Evolutionary conservation across 2,329 filamentous ascomycete species (phyloP).

Genomic region (Ophiostoma quercus): DNA sequence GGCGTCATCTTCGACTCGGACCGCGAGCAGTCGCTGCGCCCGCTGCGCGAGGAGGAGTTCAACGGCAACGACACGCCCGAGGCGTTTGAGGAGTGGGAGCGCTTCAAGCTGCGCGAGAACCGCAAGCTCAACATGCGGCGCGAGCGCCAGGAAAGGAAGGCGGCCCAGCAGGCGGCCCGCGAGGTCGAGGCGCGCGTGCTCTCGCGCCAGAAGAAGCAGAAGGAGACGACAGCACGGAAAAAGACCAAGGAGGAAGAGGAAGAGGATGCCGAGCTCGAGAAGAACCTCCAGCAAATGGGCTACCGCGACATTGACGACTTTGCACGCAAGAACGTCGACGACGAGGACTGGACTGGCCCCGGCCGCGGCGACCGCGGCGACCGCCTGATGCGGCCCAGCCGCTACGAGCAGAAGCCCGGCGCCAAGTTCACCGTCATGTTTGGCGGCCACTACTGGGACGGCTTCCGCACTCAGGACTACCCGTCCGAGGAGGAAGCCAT

Average conservation of each 20-base stretch:
- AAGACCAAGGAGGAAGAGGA: background rate
- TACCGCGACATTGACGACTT: background rate
- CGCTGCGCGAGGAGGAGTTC: conserved; percentile 17
- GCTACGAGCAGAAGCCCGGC: conserved; percentile 39
- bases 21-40: conserved; percentile 36
- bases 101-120: conserved; percentile 14
- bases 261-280: background rate
- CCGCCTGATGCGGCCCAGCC: conserved; percentile 1
- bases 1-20: conserved; percentile 91
- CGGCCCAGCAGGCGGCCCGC: background rate
- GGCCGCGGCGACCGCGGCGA: conserved; percentile 21
- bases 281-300: background rate
- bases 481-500: conserved; percentile 63
- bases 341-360: conserved; percentile 22
- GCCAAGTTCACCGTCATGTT: conserved; percentile 94
- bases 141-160: background rate
- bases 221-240: background rate
- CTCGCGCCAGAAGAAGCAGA: background rate
- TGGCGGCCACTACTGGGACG: conserved; percentile 87
- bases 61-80: conserved; percentile 9
- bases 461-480: conserved; percentile 39
- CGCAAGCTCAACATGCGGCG: background rate
- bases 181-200: background rate
- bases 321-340: background rate
- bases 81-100: conserved; percentile 14